These are phyloP conservation scores for Eremothecium cymbalariae DNA, from an alignment of 1,139 yeast genomes.

Conservation along the genomic window DNA sequence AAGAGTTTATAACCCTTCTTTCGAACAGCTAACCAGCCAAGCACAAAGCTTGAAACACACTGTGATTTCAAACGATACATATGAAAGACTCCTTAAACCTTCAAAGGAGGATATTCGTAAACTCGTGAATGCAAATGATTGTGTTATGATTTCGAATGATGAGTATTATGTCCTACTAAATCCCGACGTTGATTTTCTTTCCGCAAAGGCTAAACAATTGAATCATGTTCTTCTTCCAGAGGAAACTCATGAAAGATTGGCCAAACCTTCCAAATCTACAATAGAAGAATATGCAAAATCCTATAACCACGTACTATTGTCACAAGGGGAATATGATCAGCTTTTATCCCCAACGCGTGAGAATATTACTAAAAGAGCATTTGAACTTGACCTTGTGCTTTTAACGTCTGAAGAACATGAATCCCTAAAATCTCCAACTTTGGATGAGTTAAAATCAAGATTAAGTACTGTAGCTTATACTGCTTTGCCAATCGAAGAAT, in stretches of 20 bases:
- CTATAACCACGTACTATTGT: slow-evolving; percentile 1
- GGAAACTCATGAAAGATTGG: slow-evolving; percentile 15
- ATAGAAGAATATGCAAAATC: slow-evolving; percentile 2
- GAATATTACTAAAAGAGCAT: slow-evolving; percentile 1
- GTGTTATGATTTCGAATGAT: background rate
- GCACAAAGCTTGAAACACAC: slow-evolving; percentile 32
- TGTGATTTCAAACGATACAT: slow-evolving; percentile 30
- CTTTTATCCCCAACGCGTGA: background rate
- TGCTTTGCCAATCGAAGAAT: slow-evolving; percentile 18
- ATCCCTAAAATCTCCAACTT: slow-evolving; percentile 22
- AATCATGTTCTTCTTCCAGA: slow-evolving; percentile 30
- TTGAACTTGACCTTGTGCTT: slow-evolving; percentile 11
- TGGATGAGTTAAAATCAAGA: slow-evolving; percentile 32
- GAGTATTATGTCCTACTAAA: background rate
- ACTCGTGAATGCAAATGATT: slow-evolving; percentile 25
- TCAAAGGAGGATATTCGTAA: slow-evolving; percentile 33
- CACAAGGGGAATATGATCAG: background rate
- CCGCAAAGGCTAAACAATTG: slow-evolving; percentile 21
- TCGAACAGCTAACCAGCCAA: slow-evolving; percentile 31
- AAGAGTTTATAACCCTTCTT: slow-evolving; percentile 15
- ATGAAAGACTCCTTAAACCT: slow-evolving; percentile 33
- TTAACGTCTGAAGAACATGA: slow-evolving; percentile 25
- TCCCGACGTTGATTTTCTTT: slow-evolving; percentile 3
- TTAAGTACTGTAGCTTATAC: slow-evolving; percentile 21
- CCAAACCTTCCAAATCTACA: background rate